Conservation (phyloP, 1,284 basidiomycete genomes). For the Moesziomyces antarcticus region DNA sequence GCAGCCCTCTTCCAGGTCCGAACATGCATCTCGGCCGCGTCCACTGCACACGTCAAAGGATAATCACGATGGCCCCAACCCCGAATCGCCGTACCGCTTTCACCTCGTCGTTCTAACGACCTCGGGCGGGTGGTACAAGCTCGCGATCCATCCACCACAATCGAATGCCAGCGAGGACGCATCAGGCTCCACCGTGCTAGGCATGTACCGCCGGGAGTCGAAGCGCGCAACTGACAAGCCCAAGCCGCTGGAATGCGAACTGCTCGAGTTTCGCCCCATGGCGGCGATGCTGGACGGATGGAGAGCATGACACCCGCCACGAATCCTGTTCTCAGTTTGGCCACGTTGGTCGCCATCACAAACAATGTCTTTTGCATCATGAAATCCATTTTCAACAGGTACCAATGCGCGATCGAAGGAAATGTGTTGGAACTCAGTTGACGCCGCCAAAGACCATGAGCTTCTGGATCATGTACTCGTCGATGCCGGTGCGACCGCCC, state of each 20-base stretch:
- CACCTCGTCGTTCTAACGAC: constrained; percentile 58
- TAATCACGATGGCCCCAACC: neutral
- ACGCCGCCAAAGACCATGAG: constrained; percentile 61
- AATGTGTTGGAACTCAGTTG: constrained; percentile 11
- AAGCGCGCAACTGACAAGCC: constrained; percentile 3
- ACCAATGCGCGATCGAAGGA: too few species aligned
- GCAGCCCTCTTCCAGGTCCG: neutral
- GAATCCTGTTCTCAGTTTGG: neutral
- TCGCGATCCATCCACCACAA: constrained; percentile 31
- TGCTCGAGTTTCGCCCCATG: constrained; percentile 43
- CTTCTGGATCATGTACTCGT: constrained; percentile 73
- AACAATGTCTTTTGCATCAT: neutral
- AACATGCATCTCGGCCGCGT: constrained; percentile 8
- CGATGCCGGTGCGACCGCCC: constrained; percentile 79
- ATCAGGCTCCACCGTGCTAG: constrained; percentile 41
- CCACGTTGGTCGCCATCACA: neutral
- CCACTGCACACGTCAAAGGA: neutral
- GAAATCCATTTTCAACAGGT: too few species aligned
- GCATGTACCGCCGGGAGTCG: constrained; percentile 49
- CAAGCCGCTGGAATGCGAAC: constrained; percentile 18
- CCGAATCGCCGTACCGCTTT: neutral
- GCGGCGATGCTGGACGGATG: constrained; percentile 31
- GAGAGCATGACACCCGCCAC: constrained; percentile 9
- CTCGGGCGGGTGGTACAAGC: constrained; percentile 59
- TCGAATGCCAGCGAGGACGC: neutral